Evolutionary conservation across 257 asterid species (phyloP), one percentile per base, ranked within the genome.

Genomic region (Nicotiana undulata): DNA sequence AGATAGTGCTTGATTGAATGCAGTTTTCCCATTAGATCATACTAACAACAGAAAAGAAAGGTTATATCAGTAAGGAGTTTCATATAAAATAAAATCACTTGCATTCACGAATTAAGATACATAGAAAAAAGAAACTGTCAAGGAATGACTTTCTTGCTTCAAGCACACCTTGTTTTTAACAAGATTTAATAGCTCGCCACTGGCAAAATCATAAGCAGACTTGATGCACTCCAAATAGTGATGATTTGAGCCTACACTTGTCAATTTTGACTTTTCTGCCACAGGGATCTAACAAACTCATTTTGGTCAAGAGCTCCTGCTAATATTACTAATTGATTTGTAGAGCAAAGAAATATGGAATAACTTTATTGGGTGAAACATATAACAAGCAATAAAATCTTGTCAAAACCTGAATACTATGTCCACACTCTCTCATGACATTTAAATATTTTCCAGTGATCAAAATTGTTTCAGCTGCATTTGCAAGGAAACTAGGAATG

Each of bases 381-480:
- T 77, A 64, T 63, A 82, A 28, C 40, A 9, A 72, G 40, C 40
- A 83, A 80, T 80, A 68, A 75, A 40, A 70, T 63, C 66, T 46
- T 5, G 53, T 60, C 63, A 70, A 83, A 85, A 96, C 99, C 98
- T 92, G 98, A 89, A 92, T 87, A 84, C 84, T 85, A 72, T 94
- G 97, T 79, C 97, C 98, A 85, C 99, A 96, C 89, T 96, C 98
- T 90, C 97, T 91, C 99, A 96, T 94, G 87, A 94, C 99, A 84
- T 96, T 96, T 83, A 96, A 86, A 86, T 94, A 96, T 87, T 96
- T 96, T 78, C 99, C 99, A 2, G 98, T 96, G 6, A 94, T 94
- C 88, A 96, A 88, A 88, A 96, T 91, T 75, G 94, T 94, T 87
- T 90, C 98, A 85, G 99, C 97, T 74, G 98, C 98, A 91, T 91